Percentiles rank a stretch among this genome's conserved stretches.
Conservation (phyloP, 2,329 filamentous ascomycete species). For the Talaromyces sp. region DNA sequence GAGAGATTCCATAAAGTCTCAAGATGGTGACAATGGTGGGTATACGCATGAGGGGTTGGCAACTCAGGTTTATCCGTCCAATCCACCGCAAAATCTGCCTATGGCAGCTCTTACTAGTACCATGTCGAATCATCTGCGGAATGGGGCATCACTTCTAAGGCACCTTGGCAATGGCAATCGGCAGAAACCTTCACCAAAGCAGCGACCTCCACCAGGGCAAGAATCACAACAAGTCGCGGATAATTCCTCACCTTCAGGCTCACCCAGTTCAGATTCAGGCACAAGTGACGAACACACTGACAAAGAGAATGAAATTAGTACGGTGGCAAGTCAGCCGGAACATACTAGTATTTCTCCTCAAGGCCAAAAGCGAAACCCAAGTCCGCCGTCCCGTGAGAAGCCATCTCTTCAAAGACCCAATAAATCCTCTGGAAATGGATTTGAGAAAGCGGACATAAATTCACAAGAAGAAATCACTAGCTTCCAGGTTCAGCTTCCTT, state of each 20-base stretch:
- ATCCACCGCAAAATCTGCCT: neutral
- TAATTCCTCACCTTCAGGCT: neutral
- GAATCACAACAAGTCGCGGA: neutral
- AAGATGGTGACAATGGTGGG: neutral
- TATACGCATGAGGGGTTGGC: neutral
- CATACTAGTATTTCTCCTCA: neutral
- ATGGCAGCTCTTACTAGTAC: neutral
- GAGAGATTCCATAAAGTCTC: slow-evolving; percentile 4
- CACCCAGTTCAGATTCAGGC: neutral
- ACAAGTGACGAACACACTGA: neutral
- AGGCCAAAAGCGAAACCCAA: neutral
- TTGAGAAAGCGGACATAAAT: too few relatives aligned
- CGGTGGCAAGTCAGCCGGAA: neutral
- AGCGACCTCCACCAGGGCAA: neutral
- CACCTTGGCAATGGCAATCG: neutral
- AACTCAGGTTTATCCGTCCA: neutral
- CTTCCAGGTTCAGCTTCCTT: slow-evolving; percentile 4
- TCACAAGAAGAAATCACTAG: slow-evolving; percentile 4
- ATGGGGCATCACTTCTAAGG: neutral
- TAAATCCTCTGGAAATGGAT: neutral
- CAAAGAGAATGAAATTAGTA: neutral
- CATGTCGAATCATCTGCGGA: neutral
- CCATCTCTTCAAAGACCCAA: neutral
- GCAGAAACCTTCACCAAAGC: neutral
- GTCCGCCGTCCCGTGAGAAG: neutral